These are phyloP conservation scores for Globisporangium yorkense DNA, from an alignment of 352 stramenopile genomes.

Conservation along the genomic window DNA sequence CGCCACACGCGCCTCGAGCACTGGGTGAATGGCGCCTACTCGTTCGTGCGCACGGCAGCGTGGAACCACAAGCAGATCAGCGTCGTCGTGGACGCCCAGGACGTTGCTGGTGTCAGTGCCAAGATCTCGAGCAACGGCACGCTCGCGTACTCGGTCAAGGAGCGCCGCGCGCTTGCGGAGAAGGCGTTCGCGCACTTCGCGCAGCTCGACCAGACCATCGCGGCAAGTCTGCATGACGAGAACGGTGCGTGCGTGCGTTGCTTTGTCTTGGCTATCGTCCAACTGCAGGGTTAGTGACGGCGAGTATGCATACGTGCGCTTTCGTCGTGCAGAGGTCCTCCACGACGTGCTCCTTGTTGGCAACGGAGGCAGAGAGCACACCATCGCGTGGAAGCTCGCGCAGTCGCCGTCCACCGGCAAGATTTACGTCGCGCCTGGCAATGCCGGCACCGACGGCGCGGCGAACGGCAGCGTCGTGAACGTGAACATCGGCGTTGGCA, in stretches of 20 bases:
- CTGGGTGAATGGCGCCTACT: slow-evolving; percentile 71
- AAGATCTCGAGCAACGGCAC: slow-evolving; percentile 60
- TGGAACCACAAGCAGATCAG: slow-evolving; percentile 87
- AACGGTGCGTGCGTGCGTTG: slow-evolving; percentile 17
- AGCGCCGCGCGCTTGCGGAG: slow-evolving; percentile 62
- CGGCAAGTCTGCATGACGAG: slow-evolving; percentile 38
- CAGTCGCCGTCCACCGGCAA: slow-evolving; percentile 66
- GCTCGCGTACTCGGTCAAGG: slow-evolving; percentile 63
- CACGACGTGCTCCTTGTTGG: slow-evolving; percentile 91
- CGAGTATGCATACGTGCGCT: neutral
- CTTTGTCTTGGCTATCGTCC: neutral
- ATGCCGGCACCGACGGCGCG: slow-evolving; percentile 74
- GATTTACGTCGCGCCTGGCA: slow-evolving; percentile 90
- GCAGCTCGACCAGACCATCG: slow-evolving; percentile 63
- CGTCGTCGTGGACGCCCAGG: slow-evolving; percentile 65
- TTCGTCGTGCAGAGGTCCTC: slow-evolving; percentile 27
- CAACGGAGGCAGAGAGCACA: slow-evolving; percentile 90
- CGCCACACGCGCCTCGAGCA: slow-evolving; percentile 39
- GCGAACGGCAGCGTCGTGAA: slow-evolving; percentile 59
- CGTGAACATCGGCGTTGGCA: slow-evolving; percentile 51
- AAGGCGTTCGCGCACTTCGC: slow-evolving; percentile 81
- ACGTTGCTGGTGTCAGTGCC: slow-evolving; percentile 40
- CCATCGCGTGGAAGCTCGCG: slow-evolving; percentile 93
- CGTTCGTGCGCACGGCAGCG: slow-evolving; percentile 76
- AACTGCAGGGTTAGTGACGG: neutral